These are phyloP conservation scores for Bipolaris sorokiniana DNA, from an alignment of 2,329 filamentous ascomycete species.

Conservation along the genomic window DNA sequence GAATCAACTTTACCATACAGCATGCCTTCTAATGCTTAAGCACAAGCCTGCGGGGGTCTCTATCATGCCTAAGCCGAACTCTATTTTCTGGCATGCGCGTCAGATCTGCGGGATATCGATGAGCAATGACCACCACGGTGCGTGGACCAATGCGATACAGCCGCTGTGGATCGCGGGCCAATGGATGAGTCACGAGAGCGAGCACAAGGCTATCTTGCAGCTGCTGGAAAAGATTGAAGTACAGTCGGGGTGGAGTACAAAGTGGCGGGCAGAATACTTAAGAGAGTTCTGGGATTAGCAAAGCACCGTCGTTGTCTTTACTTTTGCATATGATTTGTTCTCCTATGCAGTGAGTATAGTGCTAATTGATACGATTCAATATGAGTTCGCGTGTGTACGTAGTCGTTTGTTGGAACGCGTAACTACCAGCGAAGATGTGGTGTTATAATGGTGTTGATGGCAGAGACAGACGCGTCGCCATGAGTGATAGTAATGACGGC, in stretches of 20 bases:
- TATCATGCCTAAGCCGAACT: constrained; percentile 24
- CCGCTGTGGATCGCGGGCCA: constrained; percentile 58
- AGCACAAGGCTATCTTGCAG: constrained; percentile 56
- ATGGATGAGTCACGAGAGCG: constrained; percentile 54
- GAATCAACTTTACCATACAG: constrained; percentile 26
- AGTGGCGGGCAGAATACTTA: constrained; percentile 61
- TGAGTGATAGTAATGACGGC: constrained; percentile 7
- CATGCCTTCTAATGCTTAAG: constrained; percentile 19
- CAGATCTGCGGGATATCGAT: constrained; percentile 56
- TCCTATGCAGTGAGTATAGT: too few species aligned
- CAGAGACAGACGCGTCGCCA: not conserved
- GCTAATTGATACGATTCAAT: not conserved
- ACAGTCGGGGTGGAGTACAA: constrained; percentile 61
- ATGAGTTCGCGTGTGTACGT: too few species aligned
- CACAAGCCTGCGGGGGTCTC: constrained; percentile 34
- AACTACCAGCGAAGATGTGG: not conserved
- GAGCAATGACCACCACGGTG: constrained; percentile 54
- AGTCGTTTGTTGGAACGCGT: not conserved
- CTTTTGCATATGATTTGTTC: not conserved
- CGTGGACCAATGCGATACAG: constrained; percentile 56
- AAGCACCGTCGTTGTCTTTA: not conserved
- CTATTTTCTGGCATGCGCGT: constrained; percentile 56
- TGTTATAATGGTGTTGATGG: not conserved
- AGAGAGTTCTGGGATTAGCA: constrained; percentile 57
- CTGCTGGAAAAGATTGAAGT: constrained; percentile 58